Evolutionary conservation across 2,329 filamentous ascomycete species (phyloP).

Genomic region (Colletotrichum chlorophyti): DNA sequence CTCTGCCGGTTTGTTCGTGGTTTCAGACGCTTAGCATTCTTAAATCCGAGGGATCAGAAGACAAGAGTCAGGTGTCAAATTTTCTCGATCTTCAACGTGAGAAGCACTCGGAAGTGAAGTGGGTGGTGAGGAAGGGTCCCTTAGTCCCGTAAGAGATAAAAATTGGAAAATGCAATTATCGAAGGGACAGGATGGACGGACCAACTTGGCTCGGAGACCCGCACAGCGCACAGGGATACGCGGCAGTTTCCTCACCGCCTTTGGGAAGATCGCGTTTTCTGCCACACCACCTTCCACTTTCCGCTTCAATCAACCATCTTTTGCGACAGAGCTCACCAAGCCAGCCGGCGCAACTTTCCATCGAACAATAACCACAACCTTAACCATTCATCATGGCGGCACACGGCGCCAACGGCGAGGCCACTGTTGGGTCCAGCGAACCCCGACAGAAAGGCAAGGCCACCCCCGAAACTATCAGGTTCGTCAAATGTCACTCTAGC

Average conservation of each 20-base stretch:
- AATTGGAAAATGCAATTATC: constrained; percentile 22
- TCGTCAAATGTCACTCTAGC: constrained; percentile 46
- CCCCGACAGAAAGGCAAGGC: constrained; percentile 78
- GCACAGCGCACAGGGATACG: background rate
- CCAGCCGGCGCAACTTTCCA: background rate
- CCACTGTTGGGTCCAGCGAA: constrained; percentile 62
- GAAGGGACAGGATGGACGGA: background rate
- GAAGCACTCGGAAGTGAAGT: background rate
- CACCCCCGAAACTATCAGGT: constrained; percentile 84
- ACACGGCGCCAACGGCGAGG: constrained; percentile 55
- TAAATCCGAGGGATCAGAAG: background rate
- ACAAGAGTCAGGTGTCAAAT: too few species aligned
- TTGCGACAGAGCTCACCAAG: background rate
- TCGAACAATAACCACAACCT: constrained; percentile 12
- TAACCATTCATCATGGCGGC: constrained; percentile 58
- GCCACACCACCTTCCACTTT: constrained; percentile 21
- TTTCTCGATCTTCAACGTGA: background rate
- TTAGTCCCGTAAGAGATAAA: background rate
- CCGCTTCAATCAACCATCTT: background rate
- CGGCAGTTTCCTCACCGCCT: constrained; percentile 20
- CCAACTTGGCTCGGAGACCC: background rate
- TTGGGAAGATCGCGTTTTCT: constrained; percentile 19
- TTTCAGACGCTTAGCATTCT: background rate
- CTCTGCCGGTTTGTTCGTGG: background rate
- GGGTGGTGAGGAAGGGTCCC: background rate